Percentiles rank a stretch among this genome's conserved stretches.
Evolutionary conservation across 306 rosid genomes (phyloP).

Genomic region (Cucumis melo): DNA sequence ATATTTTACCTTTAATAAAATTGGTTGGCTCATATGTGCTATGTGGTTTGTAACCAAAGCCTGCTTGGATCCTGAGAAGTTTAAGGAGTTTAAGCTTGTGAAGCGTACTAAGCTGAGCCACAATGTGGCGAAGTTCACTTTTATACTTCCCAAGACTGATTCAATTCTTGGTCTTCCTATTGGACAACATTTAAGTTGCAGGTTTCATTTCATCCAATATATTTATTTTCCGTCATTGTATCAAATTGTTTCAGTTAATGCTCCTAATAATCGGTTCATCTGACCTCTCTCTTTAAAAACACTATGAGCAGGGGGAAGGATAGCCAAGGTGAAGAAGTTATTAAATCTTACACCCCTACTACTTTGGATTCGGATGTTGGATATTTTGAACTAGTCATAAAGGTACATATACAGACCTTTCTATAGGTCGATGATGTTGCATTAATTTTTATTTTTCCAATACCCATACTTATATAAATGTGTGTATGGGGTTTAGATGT

Average conservation of each 20-base stretch:
- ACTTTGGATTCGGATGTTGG: conserved; percentile 97
- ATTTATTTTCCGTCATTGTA: conserved; percentile 1
- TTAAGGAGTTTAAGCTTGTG: conserved; percentile 67
- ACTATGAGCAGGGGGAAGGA: conserved; percentile 82
- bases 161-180: conserved; percentile 94
- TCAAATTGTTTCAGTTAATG: neutral
- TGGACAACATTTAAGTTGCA: conserved; percentile 98
- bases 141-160: conserved; percentile 66
- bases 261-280: neutral
- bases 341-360: conserved; percentile 88
- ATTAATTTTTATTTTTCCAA: neutral
- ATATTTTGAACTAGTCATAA: conserved; percentile 81
- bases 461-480: conserved; percentile 8
- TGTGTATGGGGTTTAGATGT: conserved; percentile 49
- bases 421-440: neutral
- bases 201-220: conserved; percentile 21
- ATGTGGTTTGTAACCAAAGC: conserved; percentile 24
- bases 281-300: neutral
- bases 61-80: conserved; percentile 62
- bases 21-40: neutral
- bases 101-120: conserved; percentile 80
- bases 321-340: conserved; percentile 67
- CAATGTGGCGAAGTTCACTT: conserved; percentile 87
- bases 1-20: neutral
- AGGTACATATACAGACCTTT: conserved; percentile 37